phyloP scores from a whole-genome alignment of 2,329 filamentous ascomycete genomes.

The Colletotrichum lupini region DNA sequence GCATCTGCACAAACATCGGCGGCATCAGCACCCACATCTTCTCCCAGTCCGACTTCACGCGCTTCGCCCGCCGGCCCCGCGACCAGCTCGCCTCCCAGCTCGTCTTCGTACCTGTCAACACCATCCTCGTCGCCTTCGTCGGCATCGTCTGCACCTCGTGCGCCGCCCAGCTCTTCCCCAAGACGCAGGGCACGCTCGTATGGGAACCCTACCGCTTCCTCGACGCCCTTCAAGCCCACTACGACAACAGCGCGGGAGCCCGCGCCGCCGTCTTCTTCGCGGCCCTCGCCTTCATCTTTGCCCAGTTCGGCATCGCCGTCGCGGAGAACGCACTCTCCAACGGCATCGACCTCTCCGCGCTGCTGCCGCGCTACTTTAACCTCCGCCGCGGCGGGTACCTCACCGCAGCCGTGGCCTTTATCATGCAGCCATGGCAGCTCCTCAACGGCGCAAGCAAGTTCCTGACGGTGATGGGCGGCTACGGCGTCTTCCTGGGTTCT shows the following conservation, averaged over 20 bases:
- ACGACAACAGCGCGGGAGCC: conserved; percentile 23
- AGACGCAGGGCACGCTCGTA: conserved; percentile 38
- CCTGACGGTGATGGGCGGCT: conserved; percentile 44
- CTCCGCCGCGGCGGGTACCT: conserved; percentile 36
- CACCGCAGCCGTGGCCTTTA: conserved; percentile 37
- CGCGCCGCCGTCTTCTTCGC: conserved; percentile 38
- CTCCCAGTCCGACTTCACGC: conserved; percentile 44
- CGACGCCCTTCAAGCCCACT: conserved; percentile 37
- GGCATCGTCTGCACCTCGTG: conserved; percentile 45
- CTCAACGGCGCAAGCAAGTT: conserved; percentile 41
- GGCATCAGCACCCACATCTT: conserved; percentile 44
- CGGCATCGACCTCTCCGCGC: conserved; percentile 43
- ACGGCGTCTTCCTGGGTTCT: conserved; percentile 48
- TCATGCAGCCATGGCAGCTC: conserved; percentile 40
- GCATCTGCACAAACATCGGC: conserved; percentile 43
- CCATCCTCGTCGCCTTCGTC: conserved; percentile 41
- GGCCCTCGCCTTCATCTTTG: conserved; percentile 37
- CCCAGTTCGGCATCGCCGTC: conserved; percentile 38
- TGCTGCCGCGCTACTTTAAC: conserved; percentile 40
- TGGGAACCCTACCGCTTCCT: conserved; percentile 44
- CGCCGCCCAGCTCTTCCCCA: conserved; percentile 40
- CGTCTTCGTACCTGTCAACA: conserved; percentile 41
- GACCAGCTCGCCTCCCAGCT: conserved; percentile 43
- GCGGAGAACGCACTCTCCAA: conserved; percentile 38
- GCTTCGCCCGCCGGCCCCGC: conserved; percentile 43